A percentile compares a stretch with the other conserved stretches of the same genome.
Evolutionary conservation across 2,329 filamentous ascomycete genomes (phyloP).

Genomic region (Diatrype stigma): DNA sequence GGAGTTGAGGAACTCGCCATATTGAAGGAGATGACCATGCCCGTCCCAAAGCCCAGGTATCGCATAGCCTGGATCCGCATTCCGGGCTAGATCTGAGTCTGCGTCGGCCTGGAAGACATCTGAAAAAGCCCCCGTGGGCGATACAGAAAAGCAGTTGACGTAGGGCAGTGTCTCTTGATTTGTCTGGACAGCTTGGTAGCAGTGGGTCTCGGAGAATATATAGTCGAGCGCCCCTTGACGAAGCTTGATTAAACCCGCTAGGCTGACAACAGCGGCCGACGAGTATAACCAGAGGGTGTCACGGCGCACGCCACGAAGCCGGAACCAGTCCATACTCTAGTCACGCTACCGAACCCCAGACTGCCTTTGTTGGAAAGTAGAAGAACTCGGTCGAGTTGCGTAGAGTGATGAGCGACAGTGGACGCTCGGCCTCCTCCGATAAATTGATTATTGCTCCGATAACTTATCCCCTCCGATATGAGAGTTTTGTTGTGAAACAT

Average conservation of each 20-base stretch:
- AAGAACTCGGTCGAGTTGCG: too few species aligned
- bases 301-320: constrained; percentile 13
- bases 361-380: neutral
- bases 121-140: constrained; percentile 44
- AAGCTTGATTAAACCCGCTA: constrained; percentile 20
- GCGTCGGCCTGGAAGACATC: constrained; percentile 38
- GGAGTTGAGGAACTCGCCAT: constrained; percentile 63
- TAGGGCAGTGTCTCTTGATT: constrained; percentile 32
- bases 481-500: neutral
- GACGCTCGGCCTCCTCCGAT: too few species aligned
- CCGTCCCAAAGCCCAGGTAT: constrained; percentile 69
- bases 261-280: constrained; percentile 14
- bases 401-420: too few species aligned
- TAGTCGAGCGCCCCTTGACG: constrained; percentile 17
- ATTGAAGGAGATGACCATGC: constrained; percentile 63
- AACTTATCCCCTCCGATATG: too few species aligned
- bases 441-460: too few species aligned
- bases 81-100: constrained; percentile 23
- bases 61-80: constrained; percentile 45
- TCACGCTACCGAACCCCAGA: neutral
- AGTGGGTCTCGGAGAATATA: constrained; percentile 31
- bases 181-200: constrained; percentile 42
- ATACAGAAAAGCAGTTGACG: constrained; percentile 54
- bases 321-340: constrained; percentile 17
- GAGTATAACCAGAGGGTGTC: constrained; percentile 16